Base-by-base conservation (phyloP, 2,329 filamentous ascomycete genomes). In the Talaromyces marneffei region DNA sequence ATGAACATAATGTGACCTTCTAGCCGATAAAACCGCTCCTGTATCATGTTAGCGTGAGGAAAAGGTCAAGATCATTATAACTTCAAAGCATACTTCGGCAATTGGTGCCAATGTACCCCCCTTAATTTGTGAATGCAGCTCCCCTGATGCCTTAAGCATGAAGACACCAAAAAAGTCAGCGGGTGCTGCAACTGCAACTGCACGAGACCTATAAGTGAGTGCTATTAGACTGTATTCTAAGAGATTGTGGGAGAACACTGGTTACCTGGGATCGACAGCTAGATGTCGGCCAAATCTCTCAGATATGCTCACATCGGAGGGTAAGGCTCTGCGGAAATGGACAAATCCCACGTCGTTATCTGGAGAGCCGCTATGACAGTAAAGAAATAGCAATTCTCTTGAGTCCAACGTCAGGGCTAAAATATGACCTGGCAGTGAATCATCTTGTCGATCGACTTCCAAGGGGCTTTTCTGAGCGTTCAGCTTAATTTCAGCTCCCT, bases 1-100 rank as follows among this genome's bases (percentile, higher is more conserved):
- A 97, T 87, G 67, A 91, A 89, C 67, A 93, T 81, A 60, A 97
- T 90, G n/a, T 87, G 80, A 0, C 90, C 92, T 7, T 86, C 83
- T 7, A 91, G 78, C 50, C 73, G 71, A 63, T 80, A 77, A 55
- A 78, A 79, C n/a, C 71, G 73, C 67, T 81, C 79, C 78, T 81
- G 57, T 35, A 23, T 25, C 20, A 6, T 18, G 12, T 31, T 27
- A 18, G 16, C 23, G 33, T 56, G n/a, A 57, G 59, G 31, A 33
- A 3, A 54, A 29, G 39, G 12, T 39, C 20, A 20, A 31, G 1
- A 27, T 29, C 12, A 46, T 14, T 4, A 4, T 48, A 46, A 9
- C 18, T 39, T 3, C 12, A 29, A 4, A 6, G 20, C 33, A 68
- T 74, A 84, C 82, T 64, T 80, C 75, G 57, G 80, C 80, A 61